Conservation (phyloP, 768 basidiomycete genomes). For the Agaricus sinodeliciosus region DNA sequence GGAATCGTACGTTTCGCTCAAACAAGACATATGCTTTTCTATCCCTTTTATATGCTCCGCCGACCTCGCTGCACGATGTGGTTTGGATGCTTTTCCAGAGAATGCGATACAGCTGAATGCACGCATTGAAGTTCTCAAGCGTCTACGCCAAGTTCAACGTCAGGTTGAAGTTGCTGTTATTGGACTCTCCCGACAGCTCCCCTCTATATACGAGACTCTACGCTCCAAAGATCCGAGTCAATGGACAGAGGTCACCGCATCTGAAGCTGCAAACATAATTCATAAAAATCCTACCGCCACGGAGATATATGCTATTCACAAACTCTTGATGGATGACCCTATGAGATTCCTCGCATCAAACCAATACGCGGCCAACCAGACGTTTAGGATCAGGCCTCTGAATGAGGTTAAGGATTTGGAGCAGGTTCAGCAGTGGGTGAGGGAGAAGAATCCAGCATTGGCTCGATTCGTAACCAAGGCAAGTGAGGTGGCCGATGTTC, state of each 20-base stretch:
- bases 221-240: slow-evolving; percentile 37
- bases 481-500: slow-evolving; percentile 27
- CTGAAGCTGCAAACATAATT: slow-evolving; percentile 44
- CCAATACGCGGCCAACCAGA: slow-evolving; percentile 40
- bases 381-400: slow-evolving; percentile 59
- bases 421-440: slow-evolving; percentile 42
- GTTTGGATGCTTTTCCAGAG: slow-evolving; percentile 21
- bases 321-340: slow-evolving; percentile 50
- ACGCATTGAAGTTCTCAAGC: slow-evolving; percentile 56
- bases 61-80: slow-evolving; percentile 45
- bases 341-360: slow-evolving; percentile 46
- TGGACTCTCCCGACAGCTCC: slow-evolving; percentile 18
- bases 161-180: slow-evolving; percentile 32
- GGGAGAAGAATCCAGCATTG: slow-evolving; percentile 31
- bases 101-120: slow-evolving; percentile 41
- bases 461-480: slow-evolving; percentile 47
- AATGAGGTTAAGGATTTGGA: slow-evolving; percentile 47
- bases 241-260: slow-evolving; percentile 52
- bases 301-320: slow-evolving; percentile 49
- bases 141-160: slow-evolving; percentile 47
- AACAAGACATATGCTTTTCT: slow-evolving; percentile 51
- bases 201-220: slow-evolving; percentile 39
- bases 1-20: slow-evolving; percentile 41
- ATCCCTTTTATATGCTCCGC: slow-evolving; percentile 49
- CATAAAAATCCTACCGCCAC: slow-evolving; percentile 25